Evolutionary conservation across 345 rosid species (phyloP).

Genomic region (Populus simonii): DNA sequence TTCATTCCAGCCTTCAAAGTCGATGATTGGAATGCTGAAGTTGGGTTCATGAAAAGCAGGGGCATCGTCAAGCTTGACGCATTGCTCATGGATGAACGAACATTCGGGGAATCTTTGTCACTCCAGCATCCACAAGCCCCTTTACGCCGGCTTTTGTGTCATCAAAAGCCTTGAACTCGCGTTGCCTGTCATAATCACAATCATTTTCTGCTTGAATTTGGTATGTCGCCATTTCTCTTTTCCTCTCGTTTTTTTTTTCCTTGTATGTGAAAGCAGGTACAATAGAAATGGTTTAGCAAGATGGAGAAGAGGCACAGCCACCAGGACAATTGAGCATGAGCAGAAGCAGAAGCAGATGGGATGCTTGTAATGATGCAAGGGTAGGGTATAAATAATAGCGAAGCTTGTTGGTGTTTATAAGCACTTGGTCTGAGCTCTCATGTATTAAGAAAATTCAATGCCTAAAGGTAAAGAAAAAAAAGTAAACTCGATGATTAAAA

Average conservation of each 20-base stretch:
- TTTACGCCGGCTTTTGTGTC: conserved; percentile 10
- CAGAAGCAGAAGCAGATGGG: too few species aligned
- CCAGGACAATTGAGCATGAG: not conserved
- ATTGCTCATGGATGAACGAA: conserved; percentile 3
- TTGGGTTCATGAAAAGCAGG: not conserved
- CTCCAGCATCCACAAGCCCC: conserved; percentile 8
- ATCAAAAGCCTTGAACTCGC: conserved; percentile 8
- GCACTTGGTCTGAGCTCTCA: not conserved
- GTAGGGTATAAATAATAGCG: not conserved
- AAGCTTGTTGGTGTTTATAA: not conserved
- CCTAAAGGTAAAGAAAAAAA: not conserved
- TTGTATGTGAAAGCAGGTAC: not conserved
- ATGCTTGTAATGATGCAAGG: not conserved
- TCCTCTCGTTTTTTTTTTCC: too few species aligned
- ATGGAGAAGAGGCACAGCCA: not conserved
- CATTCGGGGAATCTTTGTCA: conserved; percentile 11
- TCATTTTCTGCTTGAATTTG: not conserved
- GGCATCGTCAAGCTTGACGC: not conserved
- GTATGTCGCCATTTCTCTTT: not conserved
- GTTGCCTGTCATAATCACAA: not conserved
- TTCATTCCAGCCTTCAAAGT: conserved; percentile 1
- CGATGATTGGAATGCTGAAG: conserved; percentile 6
- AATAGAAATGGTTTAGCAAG: not conserved
- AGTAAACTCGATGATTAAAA: too few species aligned
- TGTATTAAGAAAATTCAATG: not conserved